A percentile compares a stretch with the other conserved stretches of the same genome.
phyloP scores from a whole-genome alignment of 75 land plant genomes.

The Pseudotsuga menziesii region DNA sequence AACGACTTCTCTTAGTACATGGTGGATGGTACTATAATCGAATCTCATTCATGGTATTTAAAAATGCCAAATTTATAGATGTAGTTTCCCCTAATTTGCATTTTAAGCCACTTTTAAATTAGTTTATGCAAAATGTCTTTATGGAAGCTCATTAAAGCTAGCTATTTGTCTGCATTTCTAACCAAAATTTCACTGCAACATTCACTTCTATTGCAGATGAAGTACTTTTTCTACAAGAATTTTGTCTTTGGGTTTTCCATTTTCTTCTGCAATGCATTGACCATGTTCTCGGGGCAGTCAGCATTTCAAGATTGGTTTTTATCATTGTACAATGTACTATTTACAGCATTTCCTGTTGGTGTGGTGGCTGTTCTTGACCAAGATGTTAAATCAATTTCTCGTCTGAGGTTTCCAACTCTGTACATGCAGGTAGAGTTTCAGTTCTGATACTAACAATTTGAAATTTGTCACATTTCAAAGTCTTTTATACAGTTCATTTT shows the following conservation, averaged over 20 bases:
- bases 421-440: constrained; percentile 15
- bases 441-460: not conserved
- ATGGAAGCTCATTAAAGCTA: not conserved
- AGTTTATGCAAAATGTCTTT: not conserved
- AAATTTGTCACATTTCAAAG: not conserved
- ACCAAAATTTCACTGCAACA: not conserved
- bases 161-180: not conserved
- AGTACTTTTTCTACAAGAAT: constrained; percentile 46
- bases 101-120: not conserved
- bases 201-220: constrained; percentile 30
- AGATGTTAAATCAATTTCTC: constrained; percentile 25
- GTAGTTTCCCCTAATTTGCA: not conserved
- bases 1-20: constrained; percentile 43
- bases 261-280: constrained; percentile 35
- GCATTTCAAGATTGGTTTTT: constrained; percentile 49
- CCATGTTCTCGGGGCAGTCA: constrained; percentile 42
- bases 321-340: constrained; percentile 47
- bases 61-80: not conserved
- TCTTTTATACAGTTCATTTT: not conserved
- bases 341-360: constrained; percentile 40
- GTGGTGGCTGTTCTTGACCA: constrained; percentile 37
- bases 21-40: constrained; percentile 53
- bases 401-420: constrained; percentile 28
- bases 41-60: constrained; percentile 39
- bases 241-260: constrained; percentile 38